Evolutionary conservation across 768 basidiomycete species (phyloP), one percentile per base, ranked within the genome.

Genomic region (Termitomyces sp.): DNA sequence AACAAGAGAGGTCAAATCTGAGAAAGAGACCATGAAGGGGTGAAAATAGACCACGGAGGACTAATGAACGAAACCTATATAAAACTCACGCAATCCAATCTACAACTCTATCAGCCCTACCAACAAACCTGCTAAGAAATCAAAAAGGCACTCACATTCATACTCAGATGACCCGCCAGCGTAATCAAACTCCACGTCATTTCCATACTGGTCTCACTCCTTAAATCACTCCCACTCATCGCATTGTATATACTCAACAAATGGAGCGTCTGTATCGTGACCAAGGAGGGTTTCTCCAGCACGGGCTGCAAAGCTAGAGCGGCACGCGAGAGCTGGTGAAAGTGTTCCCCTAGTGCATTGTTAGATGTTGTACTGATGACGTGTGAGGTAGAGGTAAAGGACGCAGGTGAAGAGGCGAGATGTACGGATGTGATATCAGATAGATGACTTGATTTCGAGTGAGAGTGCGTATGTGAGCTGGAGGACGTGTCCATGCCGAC

Each of bases 71-170:
- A 9, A 50, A 22, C 13, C 20, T n/a, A 2, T 27, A 12, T n/a
- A n/a, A 20, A n/a, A 76, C 86, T 70, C 66, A 88, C 86, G 87
- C 53, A 88, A 74, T 41, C 87, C 87, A 66, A 88, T 79, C 85
- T 87, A 50, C 5, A 47, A 20, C 20, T 13, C 18, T 32, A 42
- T 46, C 29, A 59, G 34, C 29, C 44, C 44, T 41, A 44, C 36
- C 10, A 39, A 29, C n/a, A 48, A 53, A 56, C 7, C 20, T 8
- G 8, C 32, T 13, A n/a, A 26, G 26, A 42, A 58, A 36, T 8
- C 50, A 31, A 43, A 36, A 44, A 49, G 60, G 51, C 34, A 75
- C 84, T 54, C 64, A 87, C 85, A 10, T 84, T 81, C 70, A 86
- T 84, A 55, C 84, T 77, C 41, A 88, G 65, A 72, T 88, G 84